These are phyloP conservation scores for Pinus albicaulis DNA, from an alignment of 75 land plant species.

Conservation along the genomic window DNA sequence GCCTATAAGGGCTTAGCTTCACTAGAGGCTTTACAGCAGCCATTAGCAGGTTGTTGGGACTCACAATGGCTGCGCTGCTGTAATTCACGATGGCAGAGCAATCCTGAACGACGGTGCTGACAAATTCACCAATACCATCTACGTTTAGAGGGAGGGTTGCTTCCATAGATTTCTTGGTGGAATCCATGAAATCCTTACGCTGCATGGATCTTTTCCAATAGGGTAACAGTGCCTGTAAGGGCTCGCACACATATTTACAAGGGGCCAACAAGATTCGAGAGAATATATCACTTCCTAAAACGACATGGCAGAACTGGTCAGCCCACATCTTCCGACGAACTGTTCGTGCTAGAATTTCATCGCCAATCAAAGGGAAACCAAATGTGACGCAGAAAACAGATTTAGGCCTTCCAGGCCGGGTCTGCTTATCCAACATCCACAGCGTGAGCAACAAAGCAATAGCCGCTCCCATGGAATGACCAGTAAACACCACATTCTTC, in stretches of 20 bases:
- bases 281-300: conserved; percentile 42
- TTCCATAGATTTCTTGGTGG: not conserved
- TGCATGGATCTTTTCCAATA: conserved; percentile 14
- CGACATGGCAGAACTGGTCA: conserved; percentile 36
- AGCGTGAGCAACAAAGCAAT: conserved; percentile 51
- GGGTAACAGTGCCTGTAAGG: conserved; percentile 24
- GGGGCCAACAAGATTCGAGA: conserved; percentile 61
- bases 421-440: conserved; percentile 28
- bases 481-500: conserved; percentile 38
- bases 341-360: conserved; percentile 34
- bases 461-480: conserved; percentile 66
- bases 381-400: conserved; percentile 48
- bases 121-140: conserved; percentile 11
- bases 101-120: conserved; percentile 25
- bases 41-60: conserved; percentile 35
- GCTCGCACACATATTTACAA: conserved; percentile 18
- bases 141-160: not conserved
- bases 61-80: conserved; percentile 32
- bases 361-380: conserved; percentile 66
- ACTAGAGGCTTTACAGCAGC: conserved; percentile 26
- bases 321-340: conserved; percentile 50
- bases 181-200: not conserved
- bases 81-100: conserved; percentile 32
- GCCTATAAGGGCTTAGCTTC: conserved; percentile 56
- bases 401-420: not conserved